Evolutionary conservation across 78 protist genomes (phyloP).

Genomic region (Speleostelium caveatum): DNA sequence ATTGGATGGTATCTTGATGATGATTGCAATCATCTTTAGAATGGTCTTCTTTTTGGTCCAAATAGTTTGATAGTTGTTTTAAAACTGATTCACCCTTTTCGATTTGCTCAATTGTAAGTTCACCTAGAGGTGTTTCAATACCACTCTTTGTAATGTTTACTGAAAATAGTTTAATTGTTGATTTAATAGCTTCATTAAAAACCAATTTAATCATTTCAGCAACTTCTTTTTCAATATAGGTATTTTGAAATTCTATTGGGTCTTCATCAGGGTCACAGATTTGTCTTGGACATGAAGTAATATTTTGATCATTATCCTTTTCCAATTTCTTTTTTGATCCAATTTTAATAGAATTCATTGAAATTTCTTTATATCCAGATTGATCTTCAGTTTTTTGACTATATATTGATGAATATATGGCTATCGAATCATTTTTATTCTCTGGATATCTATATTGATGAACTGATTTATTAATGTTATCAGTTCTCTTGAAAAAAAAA

Average conservation of each 20-base stretch:
- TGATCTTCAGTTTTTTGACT: slow-evolving; percentile 18
- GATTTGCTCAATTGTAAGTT: slow-evolving; percentile 32
- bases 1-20: not conserved
- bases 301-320: not conserved
- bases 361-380: not conserved
- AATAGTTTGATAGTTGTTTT: not conserved
- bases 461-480: slow-evolving; percentile 9
- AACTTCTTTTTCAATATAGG: slow-evolving; percentile 9
- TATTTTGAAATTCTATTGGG: not conserved
- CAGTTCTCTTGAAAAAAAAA: too few relatives aligned
- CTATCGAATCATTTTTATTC: not conserved
- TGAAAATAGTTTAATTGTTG: slow-evolving; percentile 13
- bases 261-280: not conserved
- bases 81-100: slow-evolving; percentile 1
- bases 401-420: slow-evolving; percentile 11
- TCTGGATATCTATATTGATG: slow-evolving; percentile 9
- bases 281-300: not conserved
- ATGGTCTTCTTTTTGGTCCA: not conserved
- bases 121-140: slow-evolving; percentile 75
- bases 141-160: slow-evolving; percentile 34
- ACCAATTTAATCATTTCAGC: not conserved
- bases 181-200: slow-evolving; percentile 5
- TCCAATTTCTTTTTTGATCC: slow-evolving; percentile 4
- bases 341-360: slow-evolving; percentile 3
- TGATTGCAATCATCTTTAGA: too few relatives aligned